Evolutionary conservation across 208 protist species (phyloP).

Genomic region (Strigomonas galati): DNA sequence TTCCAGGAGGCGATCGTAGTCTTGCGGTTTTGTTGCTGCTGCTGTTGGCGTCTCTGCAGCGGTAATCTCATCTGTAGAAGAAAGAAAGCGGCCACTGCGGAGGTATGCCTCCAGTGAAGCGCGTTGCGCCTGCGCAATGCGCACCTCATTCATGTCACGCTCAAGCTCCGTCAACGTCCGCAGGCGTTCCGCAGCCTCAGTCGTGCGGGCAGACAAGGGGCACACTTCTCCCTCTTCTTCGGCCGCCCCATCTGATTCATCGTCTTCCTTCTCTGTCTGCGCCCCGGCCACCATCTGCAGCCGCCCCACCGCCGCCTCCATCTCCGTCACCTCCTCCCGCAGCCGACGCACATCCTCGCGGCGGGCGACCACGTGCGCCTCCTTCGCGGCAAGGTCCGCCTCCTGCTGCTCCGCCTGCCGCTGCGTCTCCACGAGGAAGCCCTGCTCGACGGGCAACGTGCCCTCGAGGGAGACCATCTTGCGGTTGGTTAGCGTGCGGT

Average conservation of each 20-base stretch:
- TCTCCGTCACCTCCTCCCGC: constrained; percentile 8
- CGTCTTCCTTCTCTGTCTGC: not conserved
- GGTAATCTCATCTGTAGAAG: too few relatives aligned
- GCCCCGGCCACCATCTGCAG: not conserved
- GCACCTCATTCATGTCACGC: not conserved
- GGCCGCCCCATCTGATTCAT: too few relatives aligned
- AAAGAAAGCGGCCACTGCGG: too few relatives aligned
- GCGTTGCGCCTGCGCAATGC: not conserved
- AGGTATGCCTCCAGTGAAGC: not conserved
- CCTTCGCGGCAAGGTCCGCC: not conserved
- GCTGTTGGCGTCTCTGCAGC: too few relatives aligned
- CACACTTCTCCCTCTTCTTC: too few relatives aligned
- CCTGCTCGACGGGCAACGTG: constrained; percentile 24
- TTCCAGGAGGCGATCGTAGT: not conserved
- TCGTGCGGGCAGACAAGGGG: not conserved
- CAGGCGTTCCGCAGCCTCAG: not conserved
- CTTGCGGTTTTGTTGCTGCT: not conserved
- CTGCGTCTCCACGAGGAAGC: constrained; percentile 22
- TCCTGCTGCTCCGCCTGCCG: constrained; percentile 20
- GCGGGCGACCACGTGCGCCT: not conserved
- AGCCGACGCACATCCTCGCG: constrained; percentile 1
- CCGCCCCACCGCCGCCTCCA: not conserved
- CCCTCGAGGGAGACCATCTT: constrained; percentile 26
- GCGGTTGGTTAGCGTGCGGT: not conserved
- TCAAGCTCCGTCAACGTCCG: not conserved